Evolutionary conservation across 805 yeast genomes (phyloP), one percentile per base, ranked within the genome.

Genomic region (Brettanomyces naardenensis): DNA sequence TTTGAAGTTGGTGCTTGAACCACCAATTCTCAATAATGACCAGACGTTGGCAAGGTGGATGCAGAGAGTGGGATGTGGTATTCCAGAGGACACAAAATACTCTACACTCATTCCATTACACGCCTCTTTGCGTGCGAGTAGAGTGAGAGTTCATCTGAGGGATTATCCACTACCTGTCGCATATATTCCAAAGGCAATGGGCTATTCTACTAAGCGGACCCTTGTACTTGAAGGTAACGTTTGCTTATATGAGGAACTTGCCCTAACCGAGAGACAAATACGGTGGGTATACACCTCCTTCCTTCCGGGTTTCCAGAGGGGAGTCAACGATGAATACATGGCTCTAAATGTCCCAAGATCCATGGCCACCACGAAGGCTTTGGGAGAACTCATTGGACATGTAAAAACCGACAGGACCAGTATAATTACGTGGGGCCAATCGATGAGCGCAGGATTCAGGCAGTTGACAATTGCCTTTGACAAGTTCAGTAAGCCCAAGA

Each of bases 81-180:
- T 81, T 10, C 97, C 97, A 0, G 51, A 53, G 37, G 85, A 81
- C 40, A 75, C 87, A 0, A 52, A 66, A 36, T 89, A 75, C 54
- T 76, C 90, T 1, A 65, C 84, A 15, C 53, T 80, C 53, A 49
- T 88, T 2, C 97, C 97, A 0, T 49, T 78, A 38, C 63, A 64
- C 54, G 31, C 82, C 11, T 73, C 78, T 38, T 61, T 84, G 36
- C 65, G 61, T 13, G 63, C 84, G 28, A 60, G 63, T 3, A 94
- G 86, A 49, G 53, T 79, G 10, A 62, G 92, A 42, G 68, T 78
- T 48, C 90, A 84, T 53, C 48, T 89, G 42, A 65, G 92, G 38
- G 97, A 89, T 51, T 87, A 82, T 52, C 97, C 97, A 0, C 51
- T 90, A 13, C 97, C 97, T 0, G 60, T 89, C 35, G 56, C 85